Evolutionary conservation across 106 monocot species (phyloP).

Genomic region (Chionographis japonica): DNA sequence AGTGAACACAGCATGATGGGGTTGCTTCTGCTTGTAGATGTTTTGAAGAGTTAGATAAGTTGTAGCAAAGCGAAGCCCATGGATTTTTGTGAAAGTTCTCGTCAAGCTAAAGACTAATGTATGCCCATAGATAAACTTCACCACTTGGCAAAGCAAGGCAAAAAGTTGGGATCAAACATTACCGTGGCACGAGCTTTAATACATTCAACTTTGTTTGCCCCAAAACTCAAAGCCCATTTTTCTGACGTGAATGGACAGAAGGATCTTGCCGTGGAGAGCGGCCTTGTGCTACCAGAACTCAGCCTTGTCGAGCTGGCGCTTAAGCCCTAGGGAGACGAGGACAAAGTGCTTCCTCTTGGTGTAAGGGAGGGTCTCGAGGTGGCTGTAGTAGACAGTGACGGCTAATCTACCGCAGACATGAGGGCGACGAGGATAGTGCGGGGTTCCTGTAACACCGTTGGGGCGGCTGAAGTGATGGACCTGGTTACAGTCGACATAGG

Average conservation of each 20-base stretch:
- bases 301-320: conserved; percentile 80
- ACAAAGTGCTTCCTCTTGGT: conserved; percentile 78
- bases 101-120: no score
- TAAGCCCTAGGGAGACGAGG: conserved; percentile 54
- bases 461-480: conserved; percentile 29
- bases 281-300: conserved; percentile 71
- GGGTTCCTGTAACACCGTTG: conserved; percentile 49
- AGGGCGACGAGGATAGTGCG: conserved; percentile 26
- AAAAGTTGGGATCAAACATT: no score
- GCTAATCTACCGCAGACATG: conserved; percentile 22
- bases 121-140: no score
- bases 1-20: no score
- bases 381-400: conserved; percentile 43
- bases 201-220: no score
- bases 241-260: conserved; percentile 51
- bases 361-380: conserved; percentile 74
- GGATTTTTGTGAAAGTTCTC: no score
- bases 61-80: no score
- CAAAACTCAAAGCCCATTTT: no score
- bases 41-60: no score
- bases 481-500: not conserved
- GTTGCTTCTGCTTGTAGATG: no score
- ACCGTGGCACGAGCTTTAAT: no score
- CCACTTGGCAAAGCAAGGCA: no score
- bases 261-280: conserved; percentile 44